Evolutionary conservation across 2,329 filamentous ascomycete species (phyloP), one percentile per base, ranked within the genome.

Genomic region (Aaosphaeria pasadenensis): DNA sequence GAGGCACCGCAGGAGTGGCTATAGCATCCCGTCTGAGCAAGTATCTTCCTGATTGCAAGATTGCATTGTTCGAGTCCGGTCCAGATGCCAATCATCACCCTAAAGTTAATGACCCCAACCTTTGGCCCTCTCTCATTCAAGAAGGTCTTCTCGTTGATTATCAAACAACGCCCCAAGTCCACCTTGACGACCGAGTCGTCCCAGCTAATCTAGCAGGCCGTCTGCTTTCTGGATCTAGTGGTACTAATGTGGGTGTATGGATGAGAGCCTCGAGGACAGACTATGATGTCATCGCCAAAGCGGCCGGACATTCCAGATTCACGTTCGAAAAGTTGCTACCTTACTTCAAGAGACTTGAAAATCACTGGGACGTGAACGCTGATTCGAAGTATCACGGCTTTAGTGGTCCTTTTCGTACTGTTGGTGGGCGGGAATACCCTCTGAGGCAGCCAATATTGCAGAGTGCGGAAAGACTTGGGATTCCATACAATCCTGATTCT

Each of bases 1-100:
- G 60, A 17, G 62, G 62, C 5, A 63, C 55, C 2, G 58, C 58
- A 9, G 62, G 62, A 11, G 48, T 58, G 6, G 47, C 49, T 4
- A 53, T 63, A 6, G 62, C 58, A 11, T 53, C 51, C 2, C 55
- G 60, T 4, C 50, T 65, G 11, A 49, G 39, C 32, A 39, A 55
- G 35, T 39, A 51, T 17, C 40, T 51, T n/a, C 47, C 46, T 0
- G 24, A 28, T 11, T 33, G 43, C 7, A 33, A 28, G 7, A 46
- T 60, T 35, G 51, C 44, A 7, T 41, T 60, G 1, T 32, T 59
- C 3, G 57, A 60, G 47, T 49, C 50, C 5, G 57, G 55, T 7
- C 50, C 56, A 13, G 48, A 57, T 33, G 56, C 48, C 1, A 40
- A 51, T 11, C 17, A 49, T 11, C 38, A 58, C 30, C 51, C 53